Conservation (phyloP, 1,284 basidiomycete genomes). For the Malassezia obtusa region DNA sequence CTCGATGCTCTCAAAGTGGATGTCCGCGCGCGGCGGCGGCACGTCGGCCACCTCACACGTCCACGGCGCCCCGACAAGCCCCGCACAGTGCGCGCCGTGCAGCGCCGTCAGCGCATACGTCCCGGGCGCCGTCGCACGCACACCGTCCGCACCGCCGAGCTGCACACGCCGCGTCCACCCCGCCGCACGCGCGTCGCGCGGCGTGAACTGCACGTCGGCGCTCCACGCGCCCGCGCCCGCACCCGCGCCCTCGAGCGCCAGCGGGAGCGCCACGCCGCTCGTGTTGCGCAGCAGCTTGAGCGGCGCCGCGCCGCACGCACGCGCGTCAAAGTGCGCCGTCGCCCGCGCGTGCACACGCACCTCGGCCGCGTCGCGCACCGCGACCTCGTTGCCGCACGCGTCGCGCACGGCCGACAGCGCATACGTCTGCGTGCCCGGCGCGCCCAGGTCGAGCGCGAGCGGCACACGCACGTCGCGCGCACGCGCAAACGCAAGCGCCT, state of each 20-base stretch:
- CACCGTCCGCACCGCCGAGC: conserved; percentile 5
- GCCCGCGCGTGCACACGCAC: conserved; percentile 69
- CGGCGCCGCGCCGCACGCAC: conserved; percentile 61
- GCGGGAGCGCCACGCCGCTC: conserved; percentile 18
- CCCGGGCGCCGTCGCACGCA: conserved; percentile 56
- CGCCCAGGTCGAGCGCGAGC: conserved; percentile 28
- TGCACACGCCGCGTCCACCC: conserved; percentile 20
- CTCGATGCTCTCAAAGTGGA: conserved; percentile 79
- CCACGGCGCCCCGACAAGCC: conserved; percentile 33
- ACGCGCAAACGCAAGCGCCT: neutral
- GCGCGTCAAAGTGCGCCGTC: conserved; percentile 60
- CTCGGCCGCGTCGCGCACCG: neutral
- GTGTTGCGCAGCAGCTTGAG: conserved; percentile 59
- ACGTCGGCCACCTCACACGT: conserved; percentile 47
- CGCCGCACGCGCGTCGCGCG: conserved; percentile 10
- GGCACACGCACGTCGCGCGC: conserved; percentile 30
- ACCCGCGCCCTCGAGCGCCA: conserved; percentile 22
- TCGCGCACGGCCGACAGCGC: conserved; percentile 33
- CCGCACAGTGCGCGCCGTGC: conserved; percentile 60
- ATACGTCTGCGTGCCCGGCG: conserved; percentile 31
- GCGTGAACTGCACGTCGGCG: conserved; percentile 19
- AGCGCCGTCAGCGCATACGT: conserved; percentile 68
- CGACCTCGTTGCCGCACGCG: conserved; percentile 37
- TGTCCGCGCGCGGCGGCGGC: conserved; percentile 67
- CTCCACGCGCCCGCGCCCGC: conserved; percentile 23